A percentile compares a stretch with the other conserved stretches of the same genome.
Evolutionary conservation across 805 yeast genomes (phyloP).

Genomic region (Cyberlindnera euphorbiiphila): DNA sequence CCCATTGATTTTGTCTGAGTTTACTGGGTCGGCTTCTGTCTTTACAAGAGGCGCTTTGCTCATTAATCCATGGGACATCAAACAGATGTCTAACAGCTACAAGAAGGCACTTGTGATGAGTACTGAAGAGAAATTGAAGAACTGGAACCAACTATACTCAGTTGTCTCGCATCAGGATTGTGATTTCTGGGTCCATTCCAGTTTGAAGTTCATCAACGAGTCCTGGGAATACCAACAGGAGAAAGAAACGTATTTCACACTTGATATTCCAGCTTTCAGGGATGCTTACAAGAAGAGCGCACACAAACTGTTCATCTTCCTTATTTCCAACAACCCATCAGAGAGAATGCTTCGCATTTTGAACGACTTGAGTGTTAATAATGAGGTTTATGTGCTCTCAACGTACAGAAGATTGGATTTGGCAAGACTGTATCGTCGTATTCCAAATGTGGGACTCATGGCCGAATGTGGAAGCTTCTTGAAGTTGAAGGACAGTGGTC

Average conservation of each 20-base stretch:
- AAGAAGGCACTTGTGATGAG: conserved; percentile 63
- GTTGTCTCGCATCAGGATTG: conserved; percentile 67
- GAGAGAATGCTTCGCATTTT: conserved; percentile 56
- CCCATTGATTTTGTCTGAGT: conserved; percentile 84
- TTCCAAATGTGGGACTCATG: conserved; percentile 70
- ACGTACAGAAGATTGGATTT: conserved; percentile 60
- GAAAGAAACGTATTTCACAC: conserved; percentile 33
- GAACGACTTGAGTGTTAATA: conserved; percentile 48
- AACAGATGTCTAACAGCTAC: conserved; percentile 60
- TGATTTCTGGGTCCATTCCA: conserved; percentile 62
- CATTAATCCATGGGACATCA: conserved; percentile 89
- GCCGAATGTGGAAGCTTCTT: conserved; percentile 90
- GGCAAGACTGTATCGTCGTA: conserved; percentile 63
- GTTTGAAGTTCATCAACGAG: conserved; percentile 48
- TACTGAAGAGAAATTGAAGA: conserved; percentile 47
- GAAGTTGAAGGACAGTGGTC: conserved; percentile 43
- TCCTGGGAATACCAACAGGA: conserved; percentile 50
- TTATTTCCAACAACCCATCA: conserved; percentile 53
- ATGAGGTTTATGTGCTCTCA: conserved; percentile 70
- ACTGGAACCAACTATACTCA: conserved; percentile 62
- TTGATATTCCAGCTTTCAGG: conserved; percentile 28
- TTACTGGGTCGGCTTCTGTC: conserved; percentile 89
- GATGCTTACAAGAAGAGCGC: conserved; percentile 27
- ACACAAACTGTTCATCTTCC: conserved; percentile 44
- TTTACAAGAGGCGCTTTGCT: conserved; percentile 66